Conservation (phyloP, 202 grass and related monocot genomes). For the Zoysia matrella region DNA sequence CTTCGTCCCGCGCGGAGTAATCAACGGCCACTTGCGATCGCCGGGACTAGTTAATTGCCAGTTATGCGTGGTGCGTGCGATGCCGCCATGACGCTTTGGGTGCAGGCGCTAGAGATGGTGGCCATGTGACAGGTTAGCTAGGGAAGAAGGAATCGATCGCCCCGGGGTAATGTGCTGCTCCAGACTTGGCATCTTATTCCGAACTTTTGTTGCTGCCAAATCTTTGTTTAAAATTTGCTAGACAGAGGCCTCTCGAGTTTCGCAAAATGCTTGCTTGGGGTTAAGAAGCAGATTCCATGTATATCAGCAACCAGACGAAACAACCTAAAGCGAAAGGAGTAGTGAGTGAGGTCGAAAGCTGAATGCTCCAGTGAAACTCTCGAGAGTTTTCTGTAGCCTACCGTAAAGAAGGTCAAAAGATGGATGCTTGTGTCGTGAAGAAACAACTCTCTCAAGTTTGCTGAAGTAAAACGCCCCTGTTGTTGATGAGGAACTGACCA, state of each 20-base stretch:
- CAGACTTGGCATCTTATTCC: constrained; percentile 38
- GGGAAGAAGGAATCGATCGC: constrained; percentile 3
- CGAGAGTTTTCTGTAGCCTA: no score
- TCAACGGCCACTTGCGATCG: not conserved
- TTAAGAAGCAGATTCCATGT: constrained; percentile 19
- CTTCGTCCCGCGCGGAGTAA: constrained; percentile 25
- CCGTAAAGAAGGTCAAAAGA: no score
- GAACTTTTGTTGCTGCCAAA: not conserved
- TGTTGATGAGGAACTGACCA: constrained; percentile 18
- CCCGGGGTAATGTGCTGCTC: not conserved
- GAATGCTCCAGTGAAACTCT: no score
- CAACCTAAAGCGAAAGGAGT: not conserved
- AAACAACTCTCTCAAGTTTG: not conserved
- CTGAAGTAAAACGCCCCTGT: not conserved
- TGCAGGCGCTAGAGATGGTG: not conserved
- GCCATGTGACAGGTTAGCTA: constrained; percentile 45
- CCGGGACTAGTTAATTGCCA: not conserved
- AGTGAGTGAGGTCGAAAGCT: constrained; percentile 16
- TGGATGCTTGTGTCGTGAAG: no score
- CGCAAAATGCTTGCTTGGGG: not conserved
- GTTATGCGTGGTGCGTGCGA: constrained; percentile 33
- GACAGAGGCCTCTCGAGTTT: not conserved
- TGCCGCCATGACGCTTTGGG: constrained; percentile 23
- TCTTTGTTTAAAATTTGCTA: not conserved
- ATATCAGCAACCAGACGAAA: not conserved